Evolutionary conservation across 306 rosid species (phyloP).

Genomic region (Mimosa pudica): DNA sequence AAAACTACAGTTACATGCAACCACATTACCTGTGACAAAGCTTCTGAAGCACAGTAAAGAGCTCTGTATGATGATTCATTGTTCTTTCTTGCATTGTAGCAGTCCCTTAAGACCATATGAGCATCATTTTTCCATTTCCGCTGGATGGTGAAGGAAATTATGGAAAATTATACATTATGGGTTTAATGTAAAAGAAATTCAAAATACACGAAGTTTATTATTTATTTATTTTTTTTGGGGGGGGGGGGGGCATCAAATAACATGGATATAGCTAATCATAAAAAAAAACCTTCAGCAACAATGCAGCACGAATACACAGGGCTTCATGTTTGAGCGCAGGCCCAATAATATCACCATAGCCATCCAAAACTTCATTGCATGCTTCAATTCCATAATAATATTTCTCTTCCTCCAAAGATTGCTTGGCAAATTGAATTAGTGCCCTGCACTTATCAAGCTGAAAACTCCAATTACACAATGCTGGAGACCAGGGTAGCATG

Average conservation of each 20-base stretch:
- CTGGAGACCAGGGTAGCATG: not conserved
- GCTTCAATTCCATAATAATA: constrained; percentile 81
- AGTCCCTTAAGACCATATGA: constrained; percentile 88
- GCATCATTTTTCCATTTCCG: constrained; percentile 98
- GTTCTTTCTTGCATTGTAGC: constrained; percentile 72
- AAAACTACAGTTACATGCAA: constrained; percentile 27
- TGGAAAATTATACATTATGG: constrained; percentile 25
- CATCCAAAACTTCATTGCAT: constrained; percentile 86
- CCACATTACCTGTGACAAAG: constrained; percentile 80
- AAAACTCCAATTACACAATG: constrained; percentile 40
- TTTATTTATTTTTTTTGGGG: too few species aligned
- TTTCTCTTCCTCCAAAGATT: constrained; percentile 52
- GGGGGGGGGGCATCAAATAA: not conserved
- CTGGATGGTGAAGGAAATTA: constrained; percentile 46
- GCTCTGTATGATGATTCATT: constrained; percentile 65
- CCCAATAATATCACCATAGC: constrained; percentile 53
- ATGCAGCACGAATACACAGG: constrained; percentile 78
- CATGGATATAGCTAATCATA: constrained; percentile 32
- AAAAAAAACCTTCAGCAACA: constrained; percentile 75
- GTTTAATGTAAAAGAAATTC: constrained; percentile 5
- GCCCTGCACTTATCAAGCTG: constrained; percentile 85
- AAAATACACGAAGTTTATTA: not conserved
- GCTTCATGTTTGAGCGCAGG: constrained; percentile 58
- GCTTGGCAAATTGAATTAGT: constrained; percentile 66
- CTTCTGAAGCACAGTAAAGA: constrained; percentile 75